A percentile compares a stretch with the other conserved stretches of the same genome.
Conservation (phyloP, 495 filamentous ascomycete species). For the Staphylotrichum tortipilum region DNA sequence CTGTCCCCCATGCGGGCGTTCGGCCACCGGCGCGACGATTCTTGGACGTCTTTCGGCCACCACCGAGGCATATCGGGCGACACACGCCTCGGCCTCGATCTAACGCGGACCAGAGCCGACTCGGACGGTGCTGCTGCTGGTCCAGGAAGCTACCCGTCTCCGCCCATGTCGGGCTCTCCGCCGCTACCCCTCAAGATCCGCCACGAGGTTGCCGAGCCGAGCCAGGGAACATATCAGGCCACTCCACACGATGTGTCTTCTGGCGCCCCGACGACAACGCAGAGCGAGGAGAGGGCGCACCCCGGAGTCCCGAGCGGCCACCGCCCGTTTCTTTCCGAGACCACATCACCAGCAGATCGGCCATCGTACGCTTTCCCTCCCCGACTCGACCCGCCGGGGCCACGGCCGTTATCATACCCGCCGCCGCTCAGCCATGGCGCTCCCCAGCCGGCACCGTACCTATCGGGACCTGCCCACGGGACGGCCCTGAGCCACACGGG, state of each 20-base stretch:
- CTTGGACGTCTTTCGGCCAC: conserved; percentile 46
- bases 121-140: conserved; percentile 56
- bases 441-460: conserved; percentile 24
- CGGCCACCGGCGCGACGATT: conserved; percentile 35
- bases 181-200: conserved; percentile 57
- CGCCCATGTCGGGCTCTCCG: conserved; percentile 80
- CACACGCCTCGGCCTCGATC: conserved; percentile 60
- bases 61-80: conserved; percentile 55
- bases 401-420: conserved; percentile 29
- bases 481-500: conserved; percentile 11
- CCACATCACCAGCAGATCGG: conserved; percentile 35
- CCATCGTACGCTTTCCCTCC: conserved; percentile 30
- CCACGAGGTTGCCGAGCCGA: conserved; percentile 50
- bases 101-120: conserved; percentile 59
- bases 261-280: conserved; percentile 31
- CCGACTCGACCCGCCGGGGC: conserved; percentile 29
- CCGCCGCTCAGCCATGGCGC: conserved; percentile 24
- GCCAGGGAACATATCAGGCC: conserved; percentile 42
- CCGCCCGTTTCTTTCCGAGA: conserved; percentile 30
- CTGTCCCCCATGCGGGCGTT: conserved; percentile 46
- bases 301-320: conserved; percentile 25
- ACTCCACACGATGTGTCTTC: conserved; percentile 41
- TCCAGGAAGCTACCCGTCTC: conserved; percentile 61
- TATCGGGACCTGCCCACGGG: conserved; percentile 22
- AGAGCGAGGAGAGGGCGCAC: conserved; percentile 33